These are phyloP conservation scores for Linanthus parryae DNA, from an alignment of 148 eudicot genomes.

Conservation along the genomic window DNA sequence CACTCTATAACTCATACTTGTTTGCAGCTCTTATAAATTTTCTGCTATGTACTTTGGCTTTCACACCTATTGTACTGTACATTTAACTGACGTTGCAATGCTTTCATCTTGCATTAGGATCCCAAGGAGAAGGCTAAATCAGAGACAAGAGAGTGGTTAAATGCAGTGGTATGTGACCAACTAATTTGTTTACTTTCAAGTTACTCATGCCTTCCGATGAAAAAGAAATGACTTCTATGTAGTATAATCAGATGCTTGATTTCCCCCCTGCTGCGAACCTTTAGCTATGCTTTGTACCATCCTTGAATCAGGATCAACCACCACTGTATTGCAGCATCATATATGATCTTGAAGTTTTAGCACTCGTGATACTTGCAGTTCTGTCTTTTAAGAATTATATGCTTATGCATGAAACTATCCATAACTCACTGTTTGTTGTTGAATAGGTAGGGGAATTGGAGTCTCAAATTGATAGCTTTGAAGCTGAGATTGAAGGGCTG, in stretches of 20 bases:
- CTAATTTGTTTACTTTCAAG: not conserved
- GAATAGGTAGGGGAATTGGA: slow-evolving; percentile 90
- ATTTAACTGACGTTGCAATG: too few relatives aligned
- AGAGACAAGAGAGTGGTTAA: slow-evolving; percentile 98
- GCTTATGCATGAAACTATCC: not conserved
- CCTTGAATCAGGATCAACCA: too few relatives aligned
- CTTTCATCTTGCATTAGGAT: slow-evolving; percentile 42
- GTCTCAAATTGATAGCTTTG: slow-evolving; percentile 93
- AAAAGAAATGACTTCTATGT: too few relatives aligned
- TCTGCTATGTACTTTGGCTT: not conserved
- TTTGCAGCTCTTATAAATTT: not conserved
- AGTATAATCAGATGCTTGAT: too few relatives aligned
- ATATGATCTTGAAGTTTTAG: not conserved
- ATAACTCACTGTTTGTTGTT: too few relatives aligned
- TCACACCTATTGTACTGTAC: not conserved
- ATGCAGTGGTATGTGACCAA: slow-evolving; percentile 71
- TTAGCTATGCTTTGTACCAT: too few relatives aligned
- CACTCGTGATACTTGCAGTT: not conserved
- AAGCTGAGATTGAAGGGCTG: slow-evolving; percentile 96
- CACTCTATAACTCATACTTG: too few relatives aligned
- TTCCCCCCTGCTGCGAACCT: too few relatives aligned
- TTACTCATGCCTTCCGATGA: not conserved
- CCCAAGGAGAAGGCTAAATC: slow-evolving; percentile 98
- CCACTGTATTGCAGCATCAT: too few relatives aligned
- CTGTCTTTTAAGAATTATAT: slow-evolving; percentile 1